A percentile compares a stretch with the other conserved stretches of the same genome.
These are phyloP conservation scores for Cymodocea nodosa DNA, from an alignment of 116 monocot genomes.

Conservation along the genomic window DNA sequence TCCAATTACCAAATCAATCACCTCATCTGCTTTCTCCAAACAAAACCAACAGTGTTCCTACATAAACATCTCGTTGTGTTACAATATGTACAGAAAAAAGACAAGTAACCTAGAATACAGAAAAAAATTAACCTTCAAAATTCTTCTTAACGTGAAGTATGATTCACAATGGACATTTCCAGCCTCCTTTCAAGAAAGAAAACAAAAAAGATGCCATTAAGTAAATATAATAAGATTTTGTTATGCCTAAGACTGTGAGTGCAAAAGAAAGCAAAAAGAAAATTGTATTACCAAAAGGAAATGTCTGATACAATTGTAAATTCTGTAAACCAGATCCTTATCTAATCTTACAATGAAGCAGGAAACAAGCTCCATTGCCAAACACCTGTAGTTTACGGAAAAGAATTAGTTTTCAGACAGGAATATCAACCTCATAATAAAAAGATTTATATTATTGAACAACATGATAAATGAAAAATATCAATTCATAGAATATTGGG, in stretches of 20 bases:
- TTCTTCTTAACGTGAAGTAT: conserved; percentile 41
- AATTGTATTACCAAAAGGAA: conserved; percentile 39
- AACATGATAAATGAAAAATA: too few species aligned
- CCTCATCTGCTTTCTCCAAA: conserved; percentile 35
- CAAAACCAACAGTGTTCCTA: conserved; percentile 69
- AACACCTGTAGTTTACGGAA: conserved; percentile 30
- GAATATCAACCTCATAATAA: too few species aligned
- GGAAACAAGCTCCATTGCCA: conserved; percentile 57
- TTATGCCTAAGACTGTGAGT: neutral
- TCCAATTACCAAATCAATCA: conserved; percentile 54
- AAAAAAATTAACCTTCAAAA: conserved; percentile 49
- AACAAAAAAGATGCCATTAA: neutral
- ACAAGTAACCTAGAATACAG: neutral
- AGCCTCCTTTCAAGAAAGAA: conserved; percentile 15
- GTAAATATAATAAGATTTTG: neutral
- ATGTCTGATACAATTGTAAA: conserved; percentile 51
- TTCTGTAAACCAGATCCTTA: conserved; percentile 39
- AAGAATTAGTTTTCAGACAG: too few species aligned
- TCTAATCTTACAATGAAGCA: conserved; percentile 49
- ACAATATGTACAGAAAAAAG: neutral
- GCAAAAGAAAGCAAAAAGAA: neutral
- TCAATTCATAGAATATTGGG: too few species aligned
- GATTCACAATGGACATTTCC: conserved; percentile 29
- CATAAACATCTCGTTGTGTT: neutral
- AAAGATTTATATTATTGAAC: too few species aligned